Evolutionary conservation across 768 basidiomycete species (phyloP).

Genomic region (Punctularia strigosozonata): DNA sequence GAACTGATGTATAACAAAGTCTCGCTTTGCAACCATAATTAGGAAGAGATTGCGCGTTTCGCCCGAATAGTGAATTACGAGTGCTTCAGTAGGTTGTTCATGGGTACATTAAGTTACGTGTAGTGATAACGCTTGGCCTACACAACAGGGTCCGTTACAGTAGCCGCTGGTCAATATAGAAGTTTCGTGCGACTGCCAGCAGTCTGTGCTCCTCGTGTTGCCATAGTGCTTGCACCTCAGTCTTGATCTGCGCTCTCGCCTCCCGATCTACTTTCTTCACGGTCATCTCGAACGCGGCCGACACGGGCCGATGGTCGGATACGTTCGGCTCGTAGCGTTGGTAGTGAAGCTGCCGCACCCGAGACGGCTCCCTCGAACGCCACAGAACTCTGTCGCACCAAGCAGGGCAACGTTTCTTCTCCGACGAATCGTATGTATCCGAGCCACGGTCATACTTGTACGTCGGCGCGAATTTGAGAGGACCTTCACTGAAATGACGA

Average conservation of each 20-base stretch:
- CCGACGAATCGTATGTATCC: slow-evolving; percentile 74
- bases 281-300: slow-evolving; percentile 61
- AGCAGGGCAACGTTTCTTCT: slow-evolving; percentile 82
- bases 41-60: too few species aligned
- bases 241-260: slow-evolving; percentile 42
- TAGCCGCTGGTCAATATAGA: slow-evolving; percentile 21
- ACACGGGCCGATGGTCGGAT: slow-evolving; percentile 86
- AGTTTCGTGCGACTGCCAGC: slow-evolving; percentile 18
- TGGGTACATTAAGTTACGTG: too few species aligned
- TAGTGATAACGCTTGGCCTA: too few species aligned
- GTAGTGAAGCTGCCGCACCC: slow-evolving; percentile 64
- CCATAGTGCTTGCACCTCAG: slow-evolving; percentile 48
- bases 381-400: slow-evolving; percentile 96
- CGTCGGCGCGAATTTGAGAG: slow-evolving; percentile 76
- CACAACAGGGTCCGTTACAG: too few species aligned
- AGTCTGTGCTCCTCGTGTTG: slow-evolving; percentile 18
- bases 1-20: too few species aligned
- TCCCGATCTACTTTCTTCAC: slow-evolving; percentile 62
- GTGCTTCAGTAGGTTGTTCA: too few species aligned
- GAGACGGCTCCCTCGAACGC: slow-evolving; percentile 40
- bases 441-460: slow-evolving; percentile 89
- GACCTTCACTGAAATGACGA: slow-evolving; percentile 72
- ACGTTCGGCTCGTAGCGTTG: slow-evolving; percentile 76
- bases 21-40: too few species aligned
- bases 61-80: too few species aligned